Evolutionary conservation across 208 protist species (phyloP), one percentile per base, ranked within the genome.

Genomic region (Acanthamoeba culbertsoni): DNA sequence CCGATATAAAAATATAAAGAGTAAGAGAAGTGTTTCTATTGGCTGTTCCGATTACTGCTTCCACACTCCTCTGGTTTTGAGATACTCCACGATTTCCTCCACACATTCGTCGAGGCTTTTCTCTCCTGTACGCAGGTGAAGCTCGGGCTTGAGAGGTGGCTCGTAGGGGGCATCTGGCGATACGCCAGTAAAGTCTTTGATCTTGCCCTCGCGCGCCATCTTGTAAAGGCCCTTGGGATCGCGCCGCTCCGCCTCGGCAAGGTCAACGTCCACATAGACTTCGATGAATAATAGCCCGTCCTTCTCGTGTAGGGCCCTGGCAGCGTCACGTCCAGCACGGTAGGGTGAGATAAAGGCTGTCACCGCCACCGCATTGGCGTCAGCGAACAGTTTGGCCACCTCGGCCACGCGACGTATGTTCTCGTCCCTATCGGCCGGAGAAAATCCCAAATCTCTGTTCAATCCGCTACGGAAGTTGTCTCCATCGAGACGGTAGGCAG

Each of bases 211-310:
- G 28, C 84, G 46, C 8, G 84, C 84, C 84, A 71, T 91, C 40
- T 91, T 91, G 84, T 91, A 91, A 37, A 91, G 84, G 8, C 84
- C 84, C 53, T 91, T 91, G 48, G 84, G 84, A 31, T 91, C 84
- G 35, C 84, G 48, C n/a, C 55, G 48, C 51, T 91, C 84, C 14
- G 84, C 84, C 55, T 71, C 84, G 1, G n/a, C 84, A 23, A 91
- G 26, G 7, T 42, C 35, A 26, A 42, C 33, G 31, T 91, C 84
- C 14, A 91, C 84, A 40, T 48, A 91, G 35, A 91, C 84, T 33
- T 91, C 84, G 40, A 91, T 46, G 55, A 91, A 91, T 23, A 71
- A 26, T 28, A 91, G 48, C 2, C 84, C 84, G 18, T 59, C 84
- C 37, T 91, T 68, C 37, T 91, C 84, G 51, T 91, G 84, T 23